These are phyloP conservation scores for Epicoccum nigrum DNA, from an alignment of 2,329 filamentous ascomycete species.

Conservation along the genomic window DNA sequence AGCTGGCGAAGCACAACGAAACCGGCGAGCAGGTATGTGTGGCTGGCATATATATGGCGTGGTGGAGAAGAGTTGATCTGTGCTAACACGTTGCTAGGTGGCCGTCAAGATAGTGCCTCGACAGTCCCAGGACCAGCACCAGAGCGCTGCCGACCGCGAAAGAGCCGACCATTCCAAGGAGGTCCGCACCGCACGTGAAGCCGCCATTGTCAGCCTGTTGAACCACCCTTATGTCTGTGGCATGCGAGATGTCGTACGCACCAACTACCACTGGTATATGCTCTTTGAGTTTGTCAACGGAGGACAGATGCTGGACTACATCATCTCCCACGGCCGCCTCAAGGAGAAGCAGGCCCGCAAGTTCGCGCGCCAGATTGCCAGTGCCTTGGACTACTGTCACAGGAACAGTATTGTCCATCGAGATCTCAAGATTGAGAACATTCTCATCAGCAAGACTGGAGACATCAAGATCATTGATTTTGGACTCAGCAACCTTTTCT, in stretches of 20 bases:
- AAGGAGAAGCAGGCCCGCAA: constrained; percentile 99
- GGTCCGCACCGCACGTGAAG: constrained; percentile 90
- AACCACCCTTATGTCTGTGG: constrained; percentile 96
- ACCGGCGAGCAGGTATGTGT: constrained; percentile 81
- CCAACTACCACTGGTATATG: constrained; percentile 99
- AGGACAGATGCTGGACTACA: constrained; percentile 99
- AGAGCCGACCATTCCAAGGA: constrained; percentile 96
- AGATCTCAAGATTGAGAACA: constrained; percentile 98
- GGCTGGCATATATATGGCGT: neutral
- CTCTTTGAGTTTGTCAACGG: constrained; percentile 99
- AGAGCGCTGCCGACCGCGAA: constrained; percentile 75
- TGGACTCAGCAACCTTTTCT: constrained; percentile 93
- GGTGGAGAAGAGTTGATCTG: neutral
- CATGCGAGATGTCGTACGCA: constrained; percentile 92
- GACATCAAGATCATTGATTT: constrained; percentile 99
- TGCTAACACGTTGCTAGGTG: constrained; percentile 63
- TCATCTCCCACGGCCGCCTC: constrained; percentile 94
- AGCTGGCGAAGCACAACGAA: constrained; percentile 88
- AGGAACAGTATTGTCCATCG: constrained; percentile 97
- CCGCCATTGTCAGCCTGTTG: constrained; percentile 91
- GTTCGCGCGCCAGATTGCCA: constrained; percentile 96
- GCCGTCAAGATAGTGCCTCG: constrained; percentile 97
- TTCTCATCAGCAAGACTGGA: constrained; percentile 97
- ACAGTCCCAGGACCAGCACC: constrained; percentile 84
- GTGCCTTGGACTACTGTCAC: constrained; percentile 95